Conservation (phyloP, 345 rosid species). For the Citrus mangshanensis region DNA sequence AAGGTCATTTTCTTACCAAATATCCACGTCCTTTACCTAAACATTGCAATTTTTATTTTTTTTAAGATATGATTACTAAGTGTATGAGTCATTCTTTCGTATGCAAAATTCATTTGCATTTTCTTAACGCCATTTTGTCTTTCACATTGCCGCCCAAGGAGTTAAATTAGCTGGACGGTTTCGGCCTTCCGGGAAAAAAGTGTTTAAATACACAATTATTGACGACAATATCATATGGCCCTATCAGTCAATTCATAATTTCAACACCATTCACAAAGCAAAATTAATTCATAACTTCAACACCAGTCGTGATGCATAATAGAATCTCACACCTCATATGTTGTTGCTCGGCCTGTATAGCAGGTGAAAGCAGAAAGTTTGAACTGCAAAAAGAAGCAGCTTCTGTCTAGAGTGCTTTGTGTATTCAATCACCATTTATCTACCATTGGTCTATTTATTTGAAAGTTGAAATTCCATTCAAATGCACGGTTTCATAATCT, state of each 20-base stretch:
- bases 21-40: neutral
- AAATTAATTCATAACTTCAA: no score
- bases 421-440: neutral
- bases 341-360: no score
- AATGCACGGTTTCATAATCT: neutral
- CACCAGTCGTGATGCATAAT: no score
- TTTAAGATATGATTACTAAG: neutral
- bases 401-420: no score
- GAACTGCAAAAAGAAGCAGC: no score
- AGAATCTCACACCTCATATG: no score
- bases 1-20: conserved; percentile 29
- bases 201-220: no score
- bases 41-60: neutral
- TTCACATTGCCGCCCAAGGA: neutral
- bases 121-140: neutral
- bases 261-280: no score
- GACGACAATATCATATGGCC: no score
- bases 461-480: neutral
- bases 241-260: no score
- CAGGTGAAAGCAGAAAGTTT: no score
- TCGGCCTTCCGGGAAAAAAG: no score
- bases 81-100: conserved; percentile 9
- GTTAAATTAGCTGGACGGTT: neutral
- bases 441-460: neutral
- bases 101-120: neutral